Evolutionary conservation across 2,329 filamentous ascomycete genomes (phyloP).

Genomic region (Penicillium thymicola): DNA sequence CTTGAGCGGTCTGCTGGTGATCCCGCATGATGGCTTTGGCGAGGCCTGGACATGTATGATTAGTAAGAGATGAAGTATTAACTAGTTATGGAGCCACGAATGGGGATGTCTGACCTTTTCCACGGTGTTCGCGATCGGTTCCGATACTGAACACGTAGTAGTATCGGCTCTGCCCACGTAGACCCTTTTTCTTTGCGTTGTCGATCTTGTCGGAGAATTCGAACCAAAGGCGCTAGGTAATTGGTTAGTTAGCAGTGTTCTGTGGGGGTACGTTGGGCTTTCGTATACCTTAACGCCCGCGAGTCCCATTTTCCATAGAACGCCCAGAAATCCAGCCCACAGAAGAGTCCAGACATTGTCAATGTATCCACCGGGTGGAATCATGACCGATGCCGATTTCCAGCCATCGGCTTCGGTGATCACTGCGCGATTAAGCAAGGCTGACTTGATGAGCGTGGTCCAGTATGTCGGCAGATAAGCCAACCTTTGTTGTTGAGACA

Average conservation of each 20-base stretch:
- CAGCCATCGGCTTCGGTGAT: slow-evolving; percentile 25
- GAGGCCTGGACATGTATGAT: slow-evolving; percentile 12
- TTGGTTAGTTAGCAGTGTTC: neutral
- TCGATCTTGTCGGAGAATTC: slow-evolving; percentile 24
- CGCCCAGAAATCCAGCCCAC: slow-evolving; percentile 17
- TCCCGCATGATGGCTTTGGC: slow-evolving; percentile 20
- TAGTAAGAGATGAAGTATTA: neutral
- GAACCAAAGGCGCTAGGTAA: slow-evolving; percentile 17
- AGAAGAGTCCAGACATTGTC: slow-evolving; percentile 21
- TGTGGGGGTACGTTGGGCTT: neutral
- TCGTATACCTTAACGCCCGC: slow-evolving; percentile 14
- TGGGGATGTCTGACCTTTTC: slow-evolving; percentile 14
- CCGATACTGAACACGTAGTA: slow-evolving; percentile 27
- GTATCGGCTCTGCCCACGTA: slow-evolving; percentile 18
- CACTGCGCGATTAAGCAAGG: slow-evolving; percentile 19
- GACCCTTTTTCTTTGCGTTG: slow-evolving; percentile 19
- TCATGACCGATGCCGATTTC: slow-evolving; percentile 21
- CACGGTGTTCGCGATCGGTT: slow-evolving; percentile 22
- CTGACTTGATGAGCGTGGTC: slow-evolving; percentile 18
- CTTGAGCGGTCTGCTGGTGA: slow-evolving; percentile 15
- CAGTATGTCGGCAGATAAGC: slow-evolving; percentile 23
- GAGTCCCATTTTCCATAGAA: slow-evolving; percentile 20
- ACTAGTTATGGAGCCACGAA: neutral
- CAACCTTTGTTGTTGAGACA: slow-evolving; percentile 17
- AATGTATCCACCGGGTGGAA: slow-evolving; percentile 17